Conservation (phyloP, 371 early-diverging fungal species). For the Mucor lusitanicus region DNA sequence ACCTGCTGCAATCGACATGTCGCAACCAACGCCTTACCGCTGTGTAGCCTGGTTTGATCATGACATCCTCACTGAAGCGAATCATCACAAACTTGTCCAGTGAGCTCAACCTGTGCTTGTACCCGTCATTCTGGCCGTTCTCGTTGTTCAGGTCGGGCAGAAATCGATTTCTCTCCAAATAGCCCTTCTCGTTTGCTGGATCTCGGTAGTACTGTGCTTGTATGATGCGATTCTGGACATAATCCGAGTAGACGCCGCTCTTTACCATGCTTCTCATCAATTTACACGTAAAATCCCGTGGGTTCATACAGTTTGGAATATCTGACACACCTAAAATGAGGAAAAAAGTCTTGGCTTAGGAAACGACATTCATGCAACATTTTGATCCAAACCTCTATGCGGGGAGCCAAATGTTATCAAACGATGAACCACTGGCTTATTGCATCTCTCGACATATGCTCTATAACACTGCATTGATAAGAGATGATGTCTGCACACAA, state of each 20-base stretch:
- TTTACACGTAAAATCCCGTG: slow-evolving; percentile 55
- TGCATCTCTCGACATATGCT: slow-evolving; percentile 82
- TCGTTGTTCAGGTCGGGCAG: slow-evolving; percentile 91
- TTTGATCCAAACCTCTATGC: slow-evolving; percentile 58
- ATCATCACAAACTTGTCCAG: slow-evolving; percentile 80
- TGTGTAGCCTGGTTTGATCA: slow-evolving; percentile 77
- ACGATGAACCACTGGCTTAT: slow-evolving; percentile 69
- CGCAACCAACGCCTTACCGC: slow-evolving; percentile 49
- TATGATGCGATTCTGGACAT: slow-evolving; percentile 78
- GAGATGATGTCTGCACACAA: neutral
- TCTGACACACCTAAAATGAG: slow-evolving; percentile 69
- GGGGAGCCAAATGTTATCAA: slow-evolving; percentile 90
- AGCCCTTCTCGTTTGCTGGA: slow-evolving; percentile 60
- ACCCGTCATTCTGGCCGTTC: slow-evolving; percentile 51
- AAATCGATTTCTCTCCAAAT: slow-evolving; percentile 76
- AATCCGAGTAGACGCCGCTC: slow-evolving; percentile 78
- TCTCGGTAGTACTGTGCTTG: slow-evolving; percentile 94
- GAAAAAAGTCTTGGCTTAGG: neutral
- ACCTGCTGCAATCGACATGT: neutral
- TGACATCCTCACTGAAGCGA: slow-evolving; percentile 75
- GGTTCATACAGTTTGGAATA: slow-evolving; percentile 75
- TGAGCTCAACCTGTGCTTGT: slow-evolving; percentile 52
- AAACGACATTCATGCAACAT: neutral
- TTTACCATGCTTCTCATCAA: slow-evolving; percentile 69
- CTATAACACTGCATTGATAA: slow-evolving; percentile 31